Percentiles rank a stretch among this genome's conserved stretches.
phyloP scores from a whole-genome alignment of 768 basidiomycete genomes.

The Rhodosporidiobolus sp. region DNA sequence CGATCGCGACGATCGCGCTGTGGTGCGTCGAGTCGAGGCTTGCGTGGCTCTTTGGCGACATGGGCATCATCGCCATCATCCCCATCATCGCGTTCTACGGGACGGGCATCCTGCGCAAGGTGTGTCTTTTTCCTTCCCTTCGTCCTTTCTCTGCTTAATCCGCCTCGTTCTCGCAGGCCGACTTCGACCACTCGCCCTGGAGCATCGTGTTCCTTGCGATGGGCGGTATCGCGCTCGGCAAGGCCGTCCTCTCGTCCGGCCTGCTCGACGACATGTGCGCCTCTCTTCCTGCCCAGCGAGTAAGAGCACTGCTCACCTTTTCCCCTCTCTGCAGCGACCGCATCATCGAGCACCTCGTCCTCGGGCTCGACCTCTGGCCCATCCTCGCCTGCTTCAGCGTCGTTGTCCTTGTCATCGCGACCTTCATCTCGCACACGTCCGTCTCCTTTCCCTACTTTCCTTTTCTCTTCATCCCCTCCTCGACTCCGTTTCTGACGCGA shows the following conservation, averaged over 20 bases:
- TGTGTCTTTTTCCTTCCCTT: slow-evolving; percentile 47
- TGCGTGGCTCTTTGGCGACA: slow-evolving; percentile 77
- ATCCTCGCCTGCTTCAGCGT: slow-evolving; percentile 45
- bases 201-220: slow-evolving; percentile 93
- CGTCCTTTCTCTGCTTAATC: not conserved
- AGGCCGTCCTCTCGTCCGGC: slow-evolving; percentile 86
- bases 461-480: not conserved
- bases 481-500: too few relatives aligned
- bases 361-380: slow-evolving; percentile 46
- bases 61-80: slow-evolving; percentile 94
- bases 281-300: slow-evolving; percentile 59
- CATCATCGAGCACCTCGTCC: slow-evolving; percentile 39
- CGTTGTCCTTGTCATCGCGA: slow-evolving; percentile 64
- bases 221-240: slow-evolving; percentile 95
- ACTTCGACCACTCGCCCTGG: slow-evolving; percentile 86
- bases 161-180: slow-evolving; percentile 59
- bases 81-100: slow-evolving; percentile 92
- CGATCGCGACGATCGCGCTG: slow-evolving; percentile 74
- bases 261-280: slow-evolving; percentile 69
- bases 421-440: slow-evolving; percentile 73
- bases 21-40: slow-evolving; percentile 86
- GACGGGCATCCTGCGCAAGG: slow-evolving; percentile 89
- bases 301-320: not conserved
- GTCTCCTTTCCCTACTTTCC: not conserved
- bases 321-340: slow-evolving; percentile 23